Evolutionary conservation across 371 early-diverging fungal genomes (phyloP), one percentile per base, ranked within the genome.

Genomic region (Mucor mucedo): DNA sequence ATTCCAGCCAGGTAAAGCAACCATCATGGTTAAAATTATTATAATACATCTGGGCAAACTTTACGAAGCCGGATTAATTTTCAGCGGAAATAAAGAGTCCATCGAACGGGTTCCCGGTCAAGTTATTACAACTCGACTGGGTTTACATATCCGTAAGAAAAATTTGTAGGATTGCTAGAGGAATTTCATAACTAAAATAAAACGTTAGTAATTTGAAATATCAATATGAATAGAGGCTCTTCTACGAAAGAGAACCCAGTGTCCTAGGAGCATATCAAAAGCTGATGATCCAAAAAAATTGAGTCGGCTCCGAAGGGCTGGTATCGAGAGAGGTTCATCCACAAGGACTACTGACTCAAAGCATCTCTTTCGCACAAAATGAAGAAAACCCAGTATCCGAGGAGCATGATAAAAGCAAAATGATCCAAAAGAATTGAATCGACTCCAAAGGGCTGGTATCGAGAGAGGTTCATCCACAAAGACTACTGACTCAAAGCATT

Each of bases 251-350:
- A 55, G 55, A 55, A 55, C 55, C 16, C 55, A 54, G 38, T 54
- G 41, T 40, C 55, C 41, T 21, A 54, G 55, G 55, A 54, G 21
- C 55, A 54, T 40, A 41, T 14, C 41, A 55, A 55, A 55, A 55
- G 42, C 55, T 4, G 40, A 55, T 55, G 42, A 55, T 41, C 55
- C 55, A 55, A 55, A 55, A 55, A 40, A 55, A 55, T 55, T 55
- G 29, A 55, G 41, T 42, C 55, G 40, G 39, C 54, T 39, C 59
- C 40, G 50, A 59, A 49, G 52, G 41, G 48, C 29, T 59, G 59
- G 52, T 59, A 59, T 50, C 59, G 59, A 59, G 59, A 59, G 59
- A 59, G 59, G 52, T 59, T 59, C 59, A 59, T 50, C 52, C 59
- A 50, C 50, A 59, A 59, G 50, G 50, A 59, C 52, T 59, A 59